These are phyloP conservation scores for Malus hybrid DNA, from an alignment of 331 rosid genomes.

Conservation along the genomic window DNA sequence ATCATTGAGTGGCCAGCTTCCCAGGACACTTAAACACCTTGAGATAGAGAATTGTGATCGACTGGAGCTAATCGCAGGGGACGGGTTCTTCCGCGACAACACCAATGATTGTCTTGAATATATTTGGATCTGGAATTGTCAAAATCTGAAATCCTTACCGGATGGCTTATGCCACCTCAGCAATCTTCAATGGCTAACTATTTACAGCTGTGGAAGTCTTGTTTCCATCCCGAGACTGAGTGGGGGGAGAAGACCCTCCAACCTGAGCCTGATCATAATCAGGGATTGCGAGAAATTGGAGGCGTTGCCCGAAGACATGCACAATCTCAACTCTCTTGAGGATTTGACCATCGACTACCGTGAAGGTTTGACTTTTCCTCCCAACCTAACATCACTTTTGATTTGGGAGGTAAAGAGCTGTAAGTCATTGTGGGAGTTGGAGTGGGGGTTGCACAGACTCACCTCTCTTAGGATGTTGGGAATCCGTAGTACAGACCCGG, in stretches of 20 bases:
- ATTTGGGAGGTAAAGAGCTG: background rate
- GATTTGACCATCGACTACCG: background rate
- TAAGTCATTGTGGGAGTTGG: background rate
- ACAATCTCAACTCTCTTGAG: background rate
- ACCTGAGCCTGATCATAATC: background rate
- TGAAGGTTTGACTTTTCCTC: background rate
- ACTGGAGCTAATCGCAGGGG: background rate
- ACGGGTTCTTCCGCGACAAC: background rate
- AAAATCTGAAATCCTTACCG: conserved; percentile 17
- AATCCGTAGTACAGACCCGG: no score
- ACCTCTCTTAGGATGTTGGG: background rate
- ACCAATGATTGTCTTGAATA: background rate
- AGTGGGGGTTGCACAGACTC: background rate
- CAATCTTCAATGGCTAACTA: no score
- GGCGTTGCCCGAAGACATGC: background rate
- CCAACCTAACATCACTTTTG: background rate
- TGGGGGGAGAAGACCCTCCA: no score
- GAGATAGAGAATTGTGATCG: background rate
- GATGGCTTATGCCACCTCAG: conserved; percentile 3
- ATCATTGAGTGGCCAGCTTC: no score
- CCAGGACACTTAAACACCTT: no score
- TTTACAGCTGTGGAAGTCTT: background rate
- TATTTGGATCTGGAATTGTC: background rate
- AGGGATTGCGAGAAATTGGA: background rate
- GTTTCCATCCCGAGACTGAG: background rate